A percentile compares a stretch with the other conserved stretches of the same genome.
These are phyloP conservation scores for Erythrobasidium yunnanense DNA, from an alignment of 768 basidiomycete genomes.

Conservation along the genomic window DNA sequence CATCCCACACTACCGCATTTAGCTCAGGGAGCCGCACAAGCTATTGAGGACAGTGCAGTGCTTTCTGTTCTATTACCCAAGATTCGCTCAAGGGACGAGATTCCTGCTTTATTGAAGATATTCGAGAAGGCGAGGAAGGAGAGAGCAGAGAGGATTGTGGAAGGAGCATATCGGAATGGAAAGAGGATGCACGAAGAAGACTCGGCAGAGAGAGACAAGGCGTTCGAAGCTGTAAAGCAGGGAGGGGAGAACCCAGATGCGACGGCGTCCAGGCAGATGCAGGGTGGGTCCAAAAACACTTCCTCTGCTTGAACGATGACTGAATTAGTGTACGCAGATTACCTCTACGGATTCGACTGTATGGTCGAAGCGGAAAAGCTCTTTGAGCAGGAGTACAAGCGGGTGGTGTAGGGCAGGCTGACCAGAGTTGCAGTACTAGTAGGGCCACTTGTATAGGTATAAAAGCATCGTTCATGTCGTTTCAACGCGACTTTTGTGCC, in stretches of 20 bases:
- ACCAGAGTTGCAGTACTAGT: not conserved
- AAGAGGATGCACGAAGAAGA: slow-evolving; percentile 37
- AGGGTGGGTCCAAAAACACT: slow-evolving; percentile 3
- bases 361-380: slow-evolving; percentile 21
- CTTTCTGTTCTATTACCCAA: slow-evolving; percentile 41
- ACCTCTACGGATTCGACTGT: slow-evolving; percentile 14
- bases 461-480: not conserved
- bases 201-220: slow-evolving; percentile 34
- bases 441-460: not conserved
- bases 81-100: slow-evolving; percentile 34
- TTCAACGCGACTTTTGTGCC: not conserved
- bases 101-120: slow-evolving; percentile 36
- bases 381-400: slow-evolving; percentile 13
- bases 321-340: not conserved
- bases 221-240: slow-evolving; percentile 28
- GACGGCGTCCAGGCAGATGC: slow-evolving; percentile 26
- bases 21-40: slow-evolving; percentile 45
- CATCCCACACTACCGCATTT: slow-evolving; percentile 42
- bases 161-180: slow-evolving; percentile 25
- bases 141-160: slow-evolving; percentile 19
- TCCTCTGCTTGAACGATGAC: not conserved
- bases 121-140: slow-evolving; percentile 33
- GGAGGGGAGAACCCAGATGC: slow-evolving; percentile 37
- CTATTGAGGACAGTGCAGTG: slow-evolving; percentile 44
- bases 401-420: not conserved